Evolutionary conservation across 2,329 filamentous ascomycete genomes (phyloP).

Genomic region (Botrytis byssoidea): DNA sequence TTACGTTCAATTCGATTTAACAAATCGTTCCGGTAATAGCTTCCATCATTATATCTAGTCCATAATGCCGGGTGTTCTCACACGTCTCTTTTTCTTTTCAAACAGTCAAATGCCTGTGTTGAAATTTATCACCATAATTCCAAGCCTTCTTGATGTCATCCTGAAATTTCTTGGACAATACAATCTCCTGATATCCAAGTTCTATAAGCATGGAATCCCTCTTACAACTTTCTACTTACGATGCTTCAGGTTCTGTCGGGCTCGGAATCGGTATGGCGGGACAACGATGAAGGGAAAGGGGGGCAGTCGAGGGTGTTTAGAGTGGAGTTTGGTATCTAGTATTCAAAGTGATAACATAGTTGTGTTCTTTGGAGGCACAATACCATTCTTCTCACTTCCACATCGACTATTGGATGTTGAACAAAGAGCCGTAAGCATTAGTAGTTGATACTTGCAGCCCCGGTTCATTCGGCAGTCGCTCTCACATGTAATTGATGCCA

Average conservation of each 20-base stretch:
- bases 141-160: background rate
- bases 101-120: background rate
- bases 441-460: background rate
- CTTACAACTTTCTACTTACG: background rate
- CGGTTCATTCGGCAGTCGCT: background rate
- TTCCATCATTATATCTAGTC: background rate
- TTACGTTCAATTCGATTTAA: background rate
- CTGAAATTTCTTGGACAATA: background rate
- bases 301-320: background rate
- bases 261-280: background rate
- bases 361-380: background rate
- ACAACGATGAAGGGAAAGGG: background rate
- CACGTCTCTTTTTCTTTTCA: background rate
- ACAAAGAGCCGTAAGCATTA: background rate
- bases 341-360: background rate
- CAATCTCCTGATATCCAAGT: background rate
- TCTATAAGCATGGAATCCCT: background rate
- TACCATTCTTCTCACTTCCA: background rate
- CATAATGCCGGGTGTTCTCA: background rate
- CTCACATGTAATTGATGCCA: background rate
- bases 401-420: background rate
- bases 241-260: background rate
- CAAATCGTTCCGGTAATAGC: background rate
- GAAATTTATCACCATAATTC: background rate
- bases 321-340: rapidly evolving